Percentiles rank a stretch among this genome's conserved stretches.
phyloP scores from a whole-genome alignment of 768 basidiomycete genomes.

The Pholiota conissans region DNA sequence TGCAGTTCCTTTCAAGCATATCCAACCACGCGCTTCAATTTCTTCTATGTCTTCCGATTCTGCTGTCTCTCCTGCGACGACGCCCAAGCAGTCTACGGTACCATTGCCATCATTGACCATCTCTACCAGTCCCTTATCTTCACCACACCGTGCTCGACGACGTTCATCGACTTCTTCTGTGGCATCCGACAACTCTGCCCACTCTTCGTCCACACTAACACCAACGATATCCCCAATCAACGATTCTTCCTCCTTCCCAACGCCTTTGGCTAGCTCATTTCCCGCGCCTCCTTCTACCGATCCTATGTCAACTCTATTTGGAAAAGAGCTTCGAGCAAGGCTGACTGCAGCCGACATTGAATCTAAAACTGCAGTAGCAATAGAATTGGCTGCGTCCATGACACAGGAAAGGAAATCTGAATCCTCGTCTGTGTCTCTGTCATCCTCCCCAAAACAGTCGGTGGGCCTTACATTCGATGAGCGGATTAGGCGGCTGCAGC shows the following conservation, averaged over 20 bases:
- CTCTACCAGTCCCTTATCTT: not conserved
- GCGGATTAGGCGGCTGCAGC: conserved; percentile 2
- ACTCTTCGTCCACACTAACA: conserved; percentile 8
- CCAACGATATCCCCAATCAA: conserved; percentile 11
- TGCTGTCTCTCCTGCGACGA: not conserved
- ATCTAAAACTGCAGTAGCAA: not conserved
- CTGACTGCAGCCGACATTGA: not conserved
- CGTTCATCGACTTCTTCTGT: conserved; percentile 4
- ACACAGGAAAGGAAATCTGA: not conserved
- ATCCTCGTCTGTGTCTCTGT: not conserved
- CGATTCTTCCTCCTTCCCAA: conserved; percentile 3
- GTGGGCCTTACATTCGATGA: conserved; percentile 5
- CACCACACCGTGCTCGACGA: not conserved
- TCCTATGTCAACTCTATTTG: no score
- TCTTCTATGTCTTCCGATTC: not conserved
- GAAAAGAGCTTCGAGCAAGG: not conserved
- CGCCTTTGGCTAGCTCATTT: conserved; percentile 17
- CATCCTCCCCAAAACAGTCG: not conserved
- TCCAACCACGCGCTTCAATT: not conserved
- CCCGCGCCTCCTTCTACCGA: no score
- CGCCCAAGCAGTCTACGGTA: not conserved
- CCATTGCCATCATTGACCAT: not conserved
- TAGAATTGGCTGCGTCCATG: not conserved
- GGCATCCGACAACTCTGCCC: conserved; percentile 1
- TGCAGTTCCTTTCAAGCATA: not conserved